A percentile compares a stretch with the other conserved stretches of the same genome.
phyloP scores from a whole-genome alignment of 2,329 filamentous ascomycete genomes.

The Penicillium brevicompactum region DNA sequence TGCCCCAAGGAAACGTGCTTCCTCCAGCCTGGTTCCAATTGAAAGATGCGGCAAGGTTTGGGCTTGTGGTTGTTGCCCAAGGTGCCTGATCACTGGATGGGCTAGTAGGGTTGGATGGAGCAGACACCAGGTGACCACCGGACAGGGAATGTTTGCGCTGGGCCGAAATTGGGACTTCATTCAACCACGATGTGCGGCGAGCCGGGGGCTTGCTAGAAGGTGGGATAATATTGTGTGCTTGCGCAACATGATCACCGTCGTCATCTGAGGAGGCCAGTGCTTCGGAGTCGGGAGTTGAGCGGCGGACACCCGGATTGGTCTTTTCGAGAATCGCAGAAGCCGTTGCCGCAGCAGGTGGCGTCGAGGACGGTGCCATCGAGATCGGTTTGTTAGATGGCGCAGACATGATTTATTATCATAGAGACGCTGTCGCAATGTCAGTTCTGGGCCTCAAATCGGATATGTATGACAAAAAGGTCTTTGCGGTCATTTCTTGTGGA shows the following conservation, averaged over 20 bases:
- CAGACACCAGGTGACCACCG: conserved; percentile 75
- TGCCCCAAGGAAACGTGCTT: conserved; percentile 68
- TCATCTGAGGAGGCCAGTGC: conserved; percentile 93
- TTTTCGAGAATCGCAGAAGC: conserved; percentile 73
- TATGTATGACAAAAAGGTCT: background rate
- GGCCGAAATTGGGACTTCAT: conserved; percentile 71
- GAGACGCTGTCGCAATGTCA: conserved; percentile 13
- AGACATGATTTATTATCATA: conserved; percentile 47
- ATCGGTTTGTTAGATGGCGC: conserved; percentile 30
- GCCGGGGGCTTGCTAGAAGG: conserved; percentile 60
- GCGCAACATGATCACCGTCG: conserved; percentile 70
- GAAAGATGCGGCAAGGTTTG: conserved; percentile 42
- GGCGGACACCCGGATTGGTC: conserved; percentile 67
- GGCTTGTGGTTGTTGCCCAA: conserved; percentile 44
- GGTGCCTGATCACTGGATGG: conserved; percentile 66
- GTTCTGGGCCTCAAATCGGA: background rate
- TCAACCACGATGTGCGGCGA: conserved; percentile 81
- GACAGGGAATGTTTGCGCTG: conserved; percentile 76
- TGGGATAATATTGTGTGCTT: conserved; percentile 51
- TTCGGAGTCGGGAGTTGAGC: conserved; percentile 91
- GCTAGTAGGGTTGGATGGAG: conserved; percentile 77
- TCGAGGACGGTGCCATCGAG: conserved; percentile 37
- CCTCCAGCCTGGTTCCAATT: conserved; percentile 50
- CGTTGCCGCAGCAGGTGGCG: conserved; percentile 56
- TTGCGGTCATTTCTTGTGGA: conserved; percentile 1